Evolutionary conservation across 805 yeast genomes (phyloP), one percentile per base, ranked within the genome.

Genomic region (Schwanniomyces occidentalis): DNA sequence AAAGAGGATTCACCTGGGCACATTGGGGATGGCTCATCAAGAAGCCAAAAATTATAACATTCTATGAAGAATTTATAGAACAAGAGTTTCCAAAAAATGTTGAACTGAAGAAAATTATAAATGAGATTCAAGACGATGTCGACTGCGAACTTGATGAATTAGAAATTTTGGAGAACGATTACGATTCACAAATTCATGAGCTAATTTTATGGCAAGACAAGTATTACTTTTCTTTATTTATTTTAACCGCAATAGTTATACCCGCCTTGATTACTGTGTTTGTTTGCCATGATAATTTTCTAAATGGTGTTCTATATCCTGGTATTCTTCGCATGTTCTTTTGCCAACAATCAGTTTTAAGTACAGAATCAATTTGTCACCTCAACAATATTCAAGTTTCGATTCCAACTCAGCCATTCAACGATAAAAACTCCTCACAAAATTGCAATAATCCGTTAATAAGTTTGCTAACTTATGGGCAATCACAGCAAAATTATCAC

Each of bases 401-500:
- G 46, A 85, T 95, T n/a, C 72, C 73, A 4, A 48, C 62, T 2
- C 74, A 68, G 40, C 73, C 73, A 5, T 68, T 67, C 45, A 68
- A 57, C 43, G 74, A 68, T 46, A 75, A 78, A 29, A 83, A 84
- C 49, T 77, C 95, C n/a, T 39, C 91, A 79, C 48, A 73, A 75
- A 54, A 85, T 78, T 69, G 88, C 72, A 48, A 54, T 33, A 68
- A 68, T 53, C 78, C 80, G 12, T 56, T 77, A 30, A 73, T 80
- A 16, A 80, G 80, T 15, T 53, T 78, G 10, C 68, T 86, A 10
- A 83, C 96, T 0, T 80, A 84, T 53, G 98, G 98, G 8, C 96
- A 90, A 63, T 91, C 95, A 4, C 80, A 80, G 61, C 95, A 88
- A 60, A 90, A 89, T 63, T 91, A 85, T 66, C 98, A 90, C 65